Base-by-base conservation (phyloP, 768 basidiomycete genomes). In the Leccinum boreale region DNA sequence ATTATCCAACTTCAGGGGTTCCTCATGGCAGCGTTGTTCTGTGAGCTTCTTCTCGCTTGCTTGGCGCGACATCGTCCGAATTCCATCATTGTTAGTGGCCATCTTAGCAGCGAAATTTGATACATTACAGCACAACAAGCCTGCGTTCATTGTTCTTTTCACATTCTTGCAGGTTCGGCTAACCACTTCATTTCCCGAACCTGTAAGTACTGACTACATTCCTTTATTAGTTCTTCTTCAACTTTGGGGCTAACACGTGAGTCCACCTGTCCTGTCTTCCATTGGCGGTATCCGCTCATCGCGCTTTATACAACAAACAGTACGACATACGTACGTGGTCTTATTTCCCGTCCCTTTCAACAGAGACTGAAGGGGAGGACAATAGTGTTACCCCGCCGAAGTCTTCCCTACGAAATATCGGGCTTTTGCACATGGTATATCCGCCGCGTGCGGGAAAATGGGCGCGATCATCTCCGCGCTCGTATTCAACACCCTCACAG, bases 391-490 rank as follows among this genome's bases (percentile, higher is more conserved):
- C 66, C 86, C 90, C 3, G 86, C 85, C 4, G 88, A 90, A 73
- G 85, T 90, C 11, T 90, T 90, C 77, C 90, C 90, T 0, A 91
- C 90, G 1, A 78, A 84, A 35, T 90, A 84, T 24, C 24, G 24
- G 24, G 24, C 24, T 24, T 24, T 24, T 24, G 24, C 24, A 24
- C 24, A 24, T 24, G 90, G 90, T 28, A 74, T 89, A 14, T 85
- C 83, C 3, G 90, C 90, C 3, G 90, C 89, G 0, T 74, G 74
- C 39, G 90, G 90, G 23, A 92, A 92, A 67, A 77, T 74, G 0
- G 90, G 90, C 54, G 90, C 90, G 0, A 90, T 92, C 76, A 80
- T 90, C 61, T 84, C 86, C 11, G 85, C 86, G 1, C 80, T 90
- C 44, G 87, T 78, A 1, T 90, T 91, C 76, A 89, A 88, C 71